Evolutionary conservation across 2,329 filamentous ascomycete species (phyloP).

Genomic region (Diaporthe ampelina): DNA sequence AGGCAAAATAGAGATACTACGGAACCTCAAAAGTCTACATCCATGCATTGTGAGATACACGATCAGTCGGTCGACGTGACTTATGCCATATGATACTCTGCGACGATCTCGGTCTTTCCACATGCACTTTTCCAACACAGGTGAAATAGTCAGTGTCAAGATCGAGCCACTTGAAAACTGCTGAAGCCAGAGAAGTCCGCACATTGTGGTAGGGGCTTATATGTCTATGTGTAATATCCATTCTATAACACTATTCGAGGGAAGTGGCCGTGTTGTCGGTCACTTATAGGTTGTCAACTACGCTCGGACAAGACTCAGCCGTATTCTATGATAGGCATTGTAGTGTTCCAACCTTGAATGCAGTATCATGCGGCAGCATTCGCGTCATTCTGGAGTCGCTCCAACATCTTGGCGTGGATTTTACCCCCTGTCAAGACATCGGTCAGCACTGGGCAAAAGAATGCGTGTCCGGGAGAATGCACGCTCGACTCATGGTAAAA

Average conservation of each 20-base stretch:
- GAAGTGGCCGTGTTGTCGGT: neutral
- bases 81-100: neutral
- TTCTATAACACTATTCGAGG: neutral
- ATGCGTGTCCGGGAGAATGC: neutral
- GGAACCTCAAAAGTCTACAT: neutral
- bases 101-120: too few species aligned
- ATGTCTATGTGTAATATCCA: neutral
- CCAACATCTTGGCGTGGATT: conserved; percentile 64
- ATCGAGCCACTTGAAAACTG: neutral
- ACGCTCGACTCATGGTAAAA: too few species aligned
- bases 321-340: too few species aligned
- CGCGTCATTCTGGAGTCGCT: conserved; percentile 52
- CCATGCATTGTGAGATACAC: too few species aligned
- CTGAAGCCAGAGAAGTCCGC: too few species aligned
- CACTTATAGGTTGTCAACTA: fast-evolving
- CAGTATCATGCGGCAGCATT: neutral
- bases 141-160: too few species aligned
- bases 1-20: neutral
- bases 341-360: too few species aligned
- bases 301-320: too few species aligned
- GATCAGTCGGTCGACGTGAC: neutral
- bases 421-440: conserved; percentile 40
- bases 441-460: neutral
- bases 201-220: neutral
- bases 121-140: too few species aligned